A percentile compares a stretch with the other conserved stretches of the same genome.
These are phyloP conservation scores for Tetracladium marchalianum DNA, from an alignment of 495 filamentous ascomycete species.

Conservation along the genomic window DNA sequence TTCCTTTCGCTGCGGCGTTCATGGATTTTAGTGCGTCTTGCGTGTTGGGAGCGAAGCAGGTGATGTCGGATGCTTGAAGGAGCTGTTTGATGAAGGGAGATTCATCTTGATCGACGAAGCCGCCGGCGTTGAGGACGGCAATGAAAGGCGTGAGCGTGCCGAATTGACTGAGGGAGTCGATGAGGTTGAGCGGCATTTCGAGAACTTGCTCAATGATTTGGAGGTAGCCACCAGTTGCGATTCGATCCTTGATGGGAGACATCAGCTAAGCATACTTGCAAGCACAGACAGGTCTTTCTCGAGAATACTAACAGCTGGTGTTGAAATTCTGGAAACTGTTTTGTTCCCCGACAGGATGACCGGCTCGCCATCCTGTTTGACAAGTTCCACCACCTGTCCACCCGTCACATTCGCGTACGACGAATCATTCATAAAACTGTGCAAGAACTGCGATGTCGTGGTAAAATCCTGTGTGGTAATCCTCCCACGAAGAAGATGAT, in stretches of 20 bases:
- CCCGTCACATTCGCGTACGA: constrained; percentile 3
- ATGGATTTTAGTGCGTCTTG: not conserved
- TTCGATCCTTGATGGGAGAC: not conserved
- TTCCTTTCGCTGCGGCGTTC: not conserved
- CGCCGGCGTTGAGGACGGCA: no score
- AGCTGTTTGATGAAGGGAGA: no score
- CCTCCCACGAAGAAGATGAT: constrained; percentile 1
- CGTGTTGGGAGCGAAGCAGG: constrained; percentile 4
- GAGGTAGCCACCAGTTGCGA: constrained; percentile 1
- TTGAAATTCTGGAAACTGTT: not conserved
- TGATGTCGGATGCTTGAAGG: not conserved
- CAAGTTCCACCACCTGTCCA: constrained; percentile 2
- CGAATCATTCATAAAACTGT: not conserved
- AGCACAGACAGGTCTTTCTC: not conserved
- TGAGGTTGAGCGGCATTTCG: not conserved
- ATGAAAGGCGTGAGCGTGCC: not conserved
- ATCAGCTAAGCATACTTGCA: not conserved
- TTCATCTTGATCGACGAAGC: no score
- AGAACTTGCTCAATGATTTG: constrained; percentile 1
- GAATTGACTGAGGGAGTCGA: not conserved
- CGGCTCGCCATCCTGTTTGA: not conserved
- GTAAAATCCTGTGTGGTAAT: not conserved
- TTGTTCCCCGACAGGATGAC: not conserved
- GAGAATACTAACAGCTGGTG: not conserved
- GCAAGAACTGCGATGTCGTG: not conserved